A percentile compares a stretch with the other conserved stretches of the same genome.
phyloP scores from a whole-genome alignment of 352 stramenopile genomes.

The Thraustochytrium striatum region DNA sequence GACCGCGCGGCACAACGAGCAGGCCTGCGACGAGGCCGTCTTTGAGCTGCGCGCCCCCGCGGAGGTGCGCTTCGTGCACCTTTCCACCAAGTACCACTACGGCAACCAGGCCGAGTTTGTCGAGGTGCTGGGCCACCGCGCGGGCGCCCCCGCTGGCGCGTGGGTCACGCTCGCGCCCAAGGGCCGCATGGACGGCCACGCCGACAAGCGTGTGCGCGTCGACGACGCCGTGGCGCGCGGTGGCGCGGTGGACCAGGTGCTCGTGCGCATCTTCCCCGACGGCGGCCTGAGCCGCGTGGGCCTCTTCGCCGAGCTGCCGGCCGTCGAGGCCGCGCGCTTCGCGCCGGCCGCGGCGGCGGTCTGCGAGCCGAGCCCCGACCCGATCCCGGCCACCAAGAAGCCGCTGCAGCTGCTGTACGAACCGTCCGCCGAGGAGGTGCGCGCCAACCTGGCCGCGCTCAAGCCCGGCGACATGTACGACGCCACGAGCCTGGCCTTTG shows the following conservation, averaged over 20 bases:
- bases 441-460: neutral
- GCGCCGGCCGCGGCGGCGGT: neutral
- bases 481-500: constrained; percentile 34
- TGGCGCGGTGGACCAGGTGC: neutral
- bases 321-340: neutral
- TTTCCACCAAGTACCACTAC: constrained; percentile 49
- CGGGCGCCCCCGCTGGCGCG: neutral
- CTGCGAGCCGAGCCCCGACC: neutral
- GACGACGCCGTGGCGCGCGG: neutral
- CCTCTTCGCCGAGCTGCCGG: constrained; percentile 8
- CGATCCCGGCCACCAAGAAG: constrained; percentile 46
- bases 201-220: constrained; percentile 16
- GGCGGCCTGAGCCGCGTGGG: constrained; percentile 17
- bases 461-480: constrained; percentile 10
- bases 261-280: constrained; percentile 36
- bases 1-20: constrained; percentile 26
- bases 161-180: constrained; percentile 42
- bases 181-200: constrained; percentile 17
- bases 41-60: neutral
- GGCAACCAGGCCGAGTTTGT: constrained; percentile 46
- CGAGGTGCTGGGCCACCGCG: neutral
- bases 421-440: constrained; percentile 4
- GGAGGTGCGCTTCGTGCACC: constrained; percentile 1
- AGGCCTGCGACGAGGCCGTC: constrained; percentile 1
- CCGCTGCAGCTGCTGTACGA: constrained; percentile 45